These are phyloP conservation scores for Echinochloa phyllopogon DNA, from an alignment of 176 grass and related monocot genomes.

Conservation along the genomic window DNA sequence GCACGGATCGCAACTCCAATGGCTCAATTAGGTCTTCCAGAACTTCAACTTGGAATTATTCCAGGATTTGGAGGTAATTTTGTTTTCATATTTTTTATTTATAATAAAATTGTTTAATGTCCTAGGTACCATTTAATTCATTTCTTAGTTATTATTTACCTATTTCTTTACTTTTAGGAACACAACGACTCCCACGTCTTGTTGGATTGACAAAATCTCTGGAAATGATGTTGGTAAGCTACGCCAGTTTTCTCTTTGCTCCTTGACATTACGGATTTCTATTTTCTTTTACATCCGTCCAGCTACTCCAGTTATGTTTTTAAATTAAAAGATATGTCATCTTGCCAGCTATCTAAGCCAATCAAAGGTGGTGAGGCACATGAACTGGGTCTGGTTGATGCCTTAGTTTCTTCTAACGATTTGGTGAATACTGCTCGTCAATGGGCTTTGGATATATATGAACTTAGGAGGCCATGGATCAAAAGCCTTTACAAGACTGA, in stretches of 20 bases:
- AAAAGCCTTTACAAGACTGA: constrained; percentile 91
- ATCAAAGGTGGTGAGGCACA: constrained; percentile 82
- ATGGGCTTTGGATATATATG: constrained; percentile 88
- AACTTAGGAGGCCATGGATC: constrained; percentile 76
- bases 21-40: constrained; percentile 81
- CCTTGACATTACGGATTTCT: constrained; percentile 5
- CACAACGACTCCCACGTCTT: constrained; percentile 90
- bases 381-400: constrained; percentile 79
- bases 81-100: background rate
- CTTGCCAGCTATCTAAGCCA: constrained; percentile 78
- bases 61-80: constrained; percentile 93
- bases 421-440: constrained; percentile 69
- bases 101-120: background rate
- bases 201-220: constrained; percentile 88
- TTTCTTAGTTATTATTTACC: constrained; percentile 4
- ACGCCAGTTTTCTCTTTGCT: background rate
- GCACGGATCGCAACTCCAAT: constrained; percentile 84
- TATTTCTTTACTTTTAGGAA: constrained; percentile 65
- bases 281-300: background rate
- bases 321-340: background rate
- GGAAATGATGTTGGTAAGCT: constrained; percentile 92
- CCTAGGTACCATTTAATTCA: background rate
- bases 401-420: constrained; percentile 75
- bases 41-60: constrained; percentile 89
- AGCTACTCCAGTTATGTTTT: background rate